Conservation (phyloP, 495 filamentous ascomycete species). For the Penicillium tannophilum region DNA sequence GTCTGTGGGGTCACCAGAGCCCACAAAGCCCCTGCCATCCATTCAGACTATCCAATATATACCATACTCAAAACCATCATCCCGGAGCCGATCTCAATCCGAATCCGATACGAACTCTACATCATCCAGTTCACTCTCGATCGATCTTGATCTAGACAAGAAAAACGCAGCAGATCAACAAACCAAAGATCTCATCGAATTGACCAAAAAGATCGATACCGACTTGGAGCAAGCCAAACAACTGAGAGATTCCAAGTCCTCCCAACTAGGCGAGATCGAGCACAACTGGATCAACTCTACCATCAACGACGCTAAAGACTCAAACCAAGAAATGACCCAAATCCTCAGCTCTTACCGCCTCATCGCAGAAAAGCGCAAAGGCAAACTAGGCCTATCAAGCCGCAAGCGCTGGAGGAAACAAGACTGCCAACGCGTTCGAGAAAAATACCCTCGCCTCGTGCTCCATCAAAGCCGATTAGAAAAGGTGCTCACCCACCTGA, state of each 20-base stretch:
- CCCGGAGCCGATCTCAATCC: neutral
- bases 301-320: conserved; percentile 13
- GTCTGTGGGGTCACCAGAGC: neutral
- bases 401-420: conserved; percentile 19
- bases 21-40: conserved; percentile 1
- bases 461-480: conserved; percentile 16
- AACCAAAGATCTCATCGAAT: conserved; percentile 7
- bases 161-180: conserved; percentile 16
- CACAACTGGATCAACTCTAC: conserved; percentile 22
- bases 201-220: conserved; percentile 10
- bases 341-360: conserved; percentile 16
- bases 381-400: conserved; percentile 14
- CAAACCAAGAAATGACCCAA: conserved; percentile 10
- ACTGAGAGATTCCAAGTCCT: conserved; percentile 11
- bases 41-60: neutral
- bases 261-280: conserved; percentile 21
- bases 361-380: conserved; percentile 19
- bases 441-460: conserved; percentile 10
- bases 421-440: conserved; percentile 8
- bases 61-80: neutral
- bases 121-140: neutral
- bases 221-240: conserved; percentile 12
- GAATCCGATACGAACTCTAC: conserved; percentile 5
- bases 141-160: conserved; percentile 12
- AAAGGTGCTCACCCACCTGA: conserved; percentile 13